Evolutionary conservation across 495 filamentous ascomycete genomes (phyloP), one percentile per base, ranked within the genome.

Genomic region (Chaetomium tenue): DNA sequence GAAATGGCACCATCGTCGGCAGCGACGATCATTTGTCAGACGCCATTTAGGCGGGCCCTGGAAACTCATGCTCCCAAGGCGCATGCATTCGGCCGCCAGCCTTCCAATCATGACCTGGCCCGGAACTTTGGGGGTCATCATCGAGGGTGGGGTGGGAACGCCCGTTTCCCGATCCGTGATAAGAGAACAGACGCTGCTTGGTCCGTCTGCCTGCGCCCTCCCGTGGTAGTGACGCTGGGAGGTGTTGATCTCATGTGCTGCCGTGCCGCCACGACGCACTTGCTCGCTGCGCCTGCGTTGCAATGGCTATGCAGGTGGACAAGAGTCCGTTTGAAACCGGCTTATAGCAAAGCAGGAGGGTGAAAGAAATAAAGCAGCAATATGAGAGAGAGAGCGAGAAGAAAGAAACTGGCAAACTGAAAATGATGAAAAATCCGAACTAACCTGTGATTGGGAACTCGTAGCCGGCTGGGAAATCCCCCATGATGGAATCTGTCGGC

Each of bases 1-100:
- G 76, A 69, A 75, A 77, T 78, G 64, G 66, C 76, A 75, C 72
- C 74, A 78, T 78, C 70, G 25, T 59, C 71, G 61, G 67, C 47
- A 71, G 28, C 61, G 63, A 63, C 66, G 56, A 62, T 73, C 72
- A 78, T 77, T 78, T 74, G 76, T 70, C 73, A 72, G 74, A 63
- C 22, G 54, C 66, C 69, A 67, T 66, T 69, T 68, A 69, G 66
- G 70, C 64, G 56, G 62, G 47, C 55, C 63, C 55, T 25, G 61
- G 42, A 50, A 50, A 56, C 57, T 56, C 47, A 59, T 60, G 61
- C 61, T 60, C 37, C 53, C 28, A 7, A 22, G 52, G 63, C 58
- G 68, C 71, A 71, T 72, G 66, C 57, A 67, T 18, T 57, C 22
- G 20, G 52, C 25, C 8, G 33, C 52, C 16, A 44, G 48, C 55